Evolutionary conservation across 2,329 filamentous ascomycete species (phyloP).

Genomic region (Aureobasidium musti): DNA sequence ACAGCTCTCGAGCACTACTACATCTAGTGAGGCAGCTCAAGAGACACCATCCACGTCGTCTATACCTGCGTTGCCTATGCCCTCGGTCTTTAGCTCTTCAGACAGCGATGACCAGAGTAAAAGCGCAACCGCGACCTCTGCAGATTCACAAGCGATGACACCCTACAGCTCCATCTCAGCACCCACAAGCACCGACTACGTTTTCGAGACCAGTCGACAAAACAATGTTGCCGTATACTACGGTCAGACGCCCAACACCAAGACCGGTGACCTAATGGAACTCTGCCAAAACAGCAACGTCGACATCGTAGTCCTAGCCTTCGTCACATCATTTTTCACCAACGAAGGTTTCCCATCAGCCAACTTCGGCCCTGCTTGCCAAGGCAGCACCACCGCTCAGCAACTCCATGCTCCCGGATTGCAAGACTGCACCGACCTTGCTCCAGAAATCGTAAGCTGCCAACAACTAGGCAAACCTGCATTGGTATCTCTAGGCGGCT

Average conservation of each 20-base stretch:
- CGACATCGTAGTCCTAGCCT: constrained; percentile 44
- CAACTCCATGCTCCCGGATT: constrained; percentile 43
- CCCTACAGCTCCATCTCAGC: not conserved
- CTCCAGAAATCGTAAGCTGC: constrained; percentile 41
- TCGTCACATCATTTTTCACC: constrained; percentile 41
- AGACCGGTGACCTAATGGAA: constrained; percentile 36
- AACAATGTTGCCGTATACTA: constrained; percentile 43
- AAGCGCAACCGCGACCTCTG: not conserved
- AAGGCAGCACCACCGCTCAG: constrained; percentile 40
- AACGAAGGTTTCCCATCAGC: constrained; percentile 40
- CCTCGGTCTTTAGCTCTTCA: not conserved
- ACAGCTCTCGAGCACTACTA: not conserved
- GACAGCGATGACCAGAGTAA: not conserved
- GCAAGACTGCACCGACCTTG: constrained; percentile 44
- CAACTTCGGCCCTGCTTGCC: constrained; percentile 43
- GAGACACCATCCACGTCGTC: not conserved
- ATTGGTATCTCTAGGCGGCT: constrained; percentile 45
- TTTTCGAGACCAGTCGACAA: constrained; percentile 36
- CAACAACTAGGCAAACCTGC: constrained; percentile 46
- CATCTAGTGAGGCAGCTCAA: not conserved
- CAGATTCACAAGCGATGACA: not conserved
- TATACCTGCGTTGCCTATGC: not conserved
- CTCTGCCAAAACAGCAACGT: constrained; percentile 42
- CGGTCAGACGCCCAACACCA: constrained; percentile 37
- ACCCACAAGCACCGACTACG: constrained; percentile 31